Base-by-base conservation (phyloP, 148 eudicot genomes). In the Polygonum aviculare region DNA sequence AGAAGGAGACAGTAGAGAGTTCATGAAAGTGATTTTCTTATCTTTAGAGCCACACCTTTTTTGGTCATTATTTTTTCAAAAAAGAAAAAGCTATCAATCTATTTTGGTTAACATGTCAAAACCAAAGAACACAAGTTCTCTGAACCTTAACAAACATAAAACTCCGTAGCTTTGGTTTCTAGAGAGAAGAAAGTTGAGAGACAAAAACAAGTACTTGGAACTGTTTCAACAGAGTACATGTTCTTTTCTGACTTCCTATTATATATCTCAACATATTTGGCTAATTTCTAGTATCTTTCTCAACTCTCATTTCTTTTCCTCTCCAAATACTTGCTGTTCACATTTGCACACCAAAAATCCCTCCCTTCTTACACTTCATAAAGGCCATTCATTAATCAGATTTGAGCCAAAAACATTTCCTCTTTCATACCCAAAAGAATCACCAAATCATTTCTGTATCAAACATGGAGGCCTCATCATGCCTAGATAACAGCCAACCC, bases 21-120 rank as follows among this genome's bases (percentile, higher is more conserved):
- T 82, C 22, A 1, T 67, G 75, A 74, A 11, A 77, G 75, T 54
- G 80, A 82, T 82, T 73, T 76, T n/a, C 74, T 76, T 67, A 82
- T 79, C 81, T 63, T 79, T 12, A 63, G 31, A 67, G 31, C 83
- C 83, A 73, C 74, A 60, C 63, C 57, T 31, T 41, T 59, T 78
- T 35, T 51, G 19, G 73, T 59, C 35, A 36, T 21, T 71, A 36
- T 82, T 72, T 77, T 79, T 79, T 65, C 8, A 44, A 59, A 19
- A 19, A 35, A 26, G 73, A 55, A 79, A 73, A 15, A 76, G 19
- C 54, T 52, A 44, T n/a, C 26, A 12, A 69, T 77, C 80, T 65
- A 26, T 15, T 67, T 41, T 35, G 44, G 63, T 15, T 67, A 67
- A 36, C 45, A 67, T 67, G 72, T 67, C 72, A 67, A 67, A 67